phyloP scores from a whole-genome alignment of 768 basidiomycete genomes.

The Calocybe gangraenosa region DNA sequence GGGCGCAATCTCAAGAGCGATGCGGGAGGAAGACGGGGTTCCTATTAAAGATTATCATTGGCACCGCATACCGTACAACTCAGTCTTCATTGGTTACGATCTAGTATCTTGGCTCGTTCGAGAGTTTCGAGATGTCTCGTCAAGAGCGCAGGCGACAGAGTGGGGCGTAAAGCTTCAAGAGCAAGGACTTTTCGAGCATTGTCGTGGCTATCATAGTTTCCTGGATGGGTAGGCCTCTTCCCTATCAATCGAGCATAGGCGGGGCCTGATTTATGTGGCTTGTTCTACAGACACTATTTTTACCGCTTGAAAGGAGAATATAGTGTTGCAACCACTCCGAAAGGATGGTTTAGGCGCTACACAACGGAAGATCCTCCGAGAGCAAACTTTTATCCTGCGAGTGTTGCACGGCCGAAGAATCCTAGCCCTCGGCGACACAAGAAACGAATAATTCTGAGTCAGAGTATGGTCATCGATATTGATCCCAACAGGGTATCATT shows the following conservation, averaged over 20 bases:
- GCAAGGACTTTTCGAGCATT: conserved; percentile 84
- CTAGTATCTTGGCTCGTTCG: conserved; percentile 91
- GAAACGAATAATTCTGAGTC: conserved; percentile 72
- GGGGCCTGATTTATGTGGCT: too few relatives aligned
- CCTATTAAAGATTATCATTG: conserved; percentile 83
- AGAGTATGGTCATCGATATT: conserved; percentile 88
- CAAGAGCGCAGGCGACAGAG: conserved; percentile 73
- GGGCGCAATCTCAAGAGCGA: conserved; percentile 67
- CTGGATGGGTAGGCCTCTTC: conserved; percentile 66
- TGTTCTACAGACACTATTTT: conserved; percentile 68
- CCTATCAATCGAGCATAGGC: neutral
- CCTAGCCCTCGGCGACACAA: conserved; percentile 42
- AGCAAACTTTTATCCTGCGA: conserved; percentile 31
- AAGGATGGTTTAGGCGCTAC: conserved; percentile 67
- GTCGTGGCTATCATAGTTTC: conserved; percentile 74
- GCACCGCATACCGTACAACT: conserved; percentile 69
- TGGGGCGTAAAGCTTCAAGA: conserved; percentile 76
- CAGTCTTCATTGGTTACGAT: conserved; percentile 86
- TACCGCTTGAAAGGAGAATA: conserved; percentile 81
- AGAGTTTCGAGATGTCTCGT: conserved; percentile 86
- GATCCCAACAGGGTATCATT: conserved; percentile 64
- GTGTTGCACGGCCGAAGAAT: conserved; percentile 28
- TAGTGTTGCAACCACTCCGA: conserved; percentile 63
- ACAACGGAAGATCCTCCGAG: conserved; percentile 38
- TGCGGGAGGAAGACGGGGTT: conserved; percentile 82